Base-by-base conservation (phyloP, 768 basidiomycete genomes). In the Hypholoma sublateritium region DNA sequence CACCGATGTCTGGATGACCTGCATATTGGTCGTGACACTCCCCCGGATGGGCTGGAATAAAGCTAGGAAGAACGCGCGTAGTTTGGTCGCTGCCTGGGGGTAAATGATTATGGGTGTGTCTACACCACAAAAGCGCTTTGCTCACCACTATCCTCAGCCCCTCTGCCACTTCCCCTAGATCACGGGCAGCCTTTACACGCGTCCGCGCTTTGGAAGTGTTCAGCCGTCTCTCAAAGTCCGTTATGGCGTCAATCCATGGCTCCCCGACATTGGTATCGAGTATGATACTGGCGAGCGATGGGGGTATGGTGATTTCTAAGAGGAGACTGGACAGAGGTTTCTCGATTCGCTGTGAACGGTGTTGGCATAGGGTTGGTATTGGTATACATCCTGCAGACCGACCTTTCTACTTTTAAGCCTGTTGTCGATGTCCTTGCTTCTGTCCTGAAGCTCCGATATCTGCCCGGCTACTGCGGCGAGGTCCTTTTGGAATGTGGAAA, bases 401-500 rank as follows among this genome's bases (percentile, higher is more conserved):
- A 97, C 97, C 75, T 87, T 82, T 51, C 97, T 82, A 56, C 88
- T 91, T 69, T 87, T 89, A 56, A 98, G 79, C 56, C 88, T 83
- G 58, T 82, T 84, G 61, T 98, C 97, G 16, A 98, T 97, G 41
- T 90, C 90, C 62, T 91, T 89, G 68, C 93, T 95, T 34, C 93
- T 81, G 61, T 85, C 83, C 67, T 98, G 97, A 21, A 99, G 79
- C 60, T 98, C 93, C 1, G 93, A 90, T 69, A 99, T 96, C 69
- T 99, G 95, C 3, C 94, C 92, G 2, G 97, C 98, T 9, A 98
- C 97, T 1, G 89, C 88, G 5, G 93, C 91, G 19, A 99, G 79
- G 70, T 99, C 96, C 63, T 81, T 89, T 72, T 98, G 96, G 67
- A 99, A 99, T 0, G 92, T 97, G 2, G 93, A 94, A 11, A 99